Evolutionary conservation across 495 filamentous ascomycete genomes (phyloP), one percentile per base, ranked within the genome.

Genomic region (Talaromyces trachyspermus): DNA sequence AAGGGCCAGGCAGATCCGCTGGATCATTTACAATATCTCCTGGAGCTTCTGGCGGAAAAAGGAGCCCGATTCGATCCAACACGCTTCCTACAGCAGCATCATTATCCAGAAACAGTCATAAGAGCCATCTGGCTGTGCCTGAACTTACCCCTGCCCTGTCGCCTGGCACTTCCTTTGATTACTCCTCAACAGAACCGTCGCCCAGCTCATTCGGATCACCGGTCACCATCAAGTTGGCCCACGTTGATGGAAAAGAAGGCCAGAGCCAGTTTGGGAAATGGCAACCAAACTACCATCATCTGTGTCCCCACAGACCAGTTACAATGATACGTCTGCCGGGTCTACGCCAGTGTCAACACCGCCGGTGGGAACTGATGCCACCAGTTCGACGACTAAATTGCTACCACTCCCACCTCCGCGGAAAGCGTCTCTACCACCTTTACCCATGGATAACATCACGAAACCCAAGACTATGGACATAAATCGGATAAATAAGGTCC

Each of bases 11-110:
- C 29, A 74, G 64, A 54, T 79, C 80, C 22, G 78, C 83, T n/a
- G n/a, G n/a, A 1, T 70, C 68, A 9, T 80, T 86, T 46, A 74
- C 74, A 2, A 60, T 86, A n/a, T 88, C 86, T 49, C 81, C 84
- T 12, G 59, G 71, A 9, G 72, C 71, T 7, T 71, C 52, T 54
- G 12, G 57, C 10, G 33, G 14, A 15, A 37, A 30, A 25, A 44
- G 46, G 14, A 55, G 30, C 15, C 44, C 44, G 12, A 14, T 32
- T 18, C 26, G 44, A 23, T 46, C 44, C 35, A 46, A 46, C 20
- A 46, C 44, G 1, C 37, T 15, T 32, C 5, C 55, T 47, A 9
- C 47, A 43, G 6, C 27, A 30, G 12, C 25, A 4, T 36, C 32
- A 6, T 36, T 22, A 25, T 32, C 15, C 33, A 43, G 25, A 12